Conservation (phyloP, 1,139 yeast genomes). For the Candida frijolesensis region DNA sequence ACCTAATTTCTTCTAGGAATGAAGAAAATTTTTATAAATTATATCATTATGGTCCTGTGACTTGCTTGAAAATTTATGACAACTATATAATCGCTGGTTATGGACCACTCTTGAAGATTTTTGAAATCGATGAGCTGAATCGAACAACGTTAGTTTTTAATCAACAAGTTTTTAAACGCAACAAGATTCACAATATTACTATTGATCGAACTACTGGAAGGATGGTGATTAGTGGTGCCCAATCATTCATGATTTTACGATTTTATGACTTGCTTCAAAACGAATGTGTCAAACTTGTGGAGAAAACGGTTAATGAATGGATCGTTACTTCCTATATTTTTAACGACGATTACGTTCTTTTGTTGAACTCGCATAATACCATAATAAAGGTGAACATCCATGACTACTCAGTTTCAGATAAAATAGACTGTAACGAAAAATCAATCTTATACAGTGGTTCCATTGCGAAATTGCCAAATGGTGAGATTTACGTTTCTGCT, state of each 20-base stretch:
- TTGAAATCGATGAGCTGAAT: slow-evolving; percentile 35
- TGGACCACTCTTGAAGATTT: slow-evolving; percentile 69
- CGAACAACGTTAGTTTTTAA: slow-evolving; percentile 38
- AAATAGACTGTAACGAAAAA: slow-evolving; percentile 64
- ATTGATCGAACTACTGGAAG: slow-evolving; percentile 29
- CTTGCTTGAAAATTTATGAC: slow-evolving; percentile 54
- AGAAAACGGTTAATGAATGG: slow-evolving; percentile 74
- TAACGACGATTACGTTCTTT: slow-evolving; percentile 38
- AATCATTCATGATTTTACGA: slow-evolving; percentile 55
- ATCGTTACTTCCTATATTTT: slow-evolving; percentile 60
- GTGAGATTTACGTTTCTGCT: slow-evolving; percentile 63
- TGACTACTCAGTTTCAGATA: slow-evolving; percentile 31
- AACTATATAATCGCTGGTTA: slow-evolving; percentile 62
- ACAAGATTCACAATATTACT: slow-evolving; percentile 78
- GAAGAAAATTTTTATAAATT: slow-evolving; percentile 18
- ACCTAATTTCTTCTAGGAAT: slow-evolving; percentile 19
- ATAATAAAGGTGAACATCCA: slow-evolving; percentile 51
- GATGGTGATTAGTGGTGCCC: slow-evolving; percentile 68
- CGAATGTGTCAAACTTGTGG: slow-evolving; percentile 23
- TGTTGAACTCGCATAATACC: slow-evolving; percentile 82
- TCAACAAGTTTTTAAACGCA: slow-evolving; percentile 59
- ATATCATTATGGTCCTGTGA: slow-evolving; percentile 72
- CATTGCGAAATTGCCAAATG: slow-evolving; percentile 49
- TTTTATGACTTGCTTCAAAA: slow-evolving; percentile 26
- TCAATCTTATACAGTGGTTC: slow-evolving; percentile 89